Base-by-base conservation (phyloP, 2,329 filamentous ascomycete species). In the Epichloe hybrida region DNA sequence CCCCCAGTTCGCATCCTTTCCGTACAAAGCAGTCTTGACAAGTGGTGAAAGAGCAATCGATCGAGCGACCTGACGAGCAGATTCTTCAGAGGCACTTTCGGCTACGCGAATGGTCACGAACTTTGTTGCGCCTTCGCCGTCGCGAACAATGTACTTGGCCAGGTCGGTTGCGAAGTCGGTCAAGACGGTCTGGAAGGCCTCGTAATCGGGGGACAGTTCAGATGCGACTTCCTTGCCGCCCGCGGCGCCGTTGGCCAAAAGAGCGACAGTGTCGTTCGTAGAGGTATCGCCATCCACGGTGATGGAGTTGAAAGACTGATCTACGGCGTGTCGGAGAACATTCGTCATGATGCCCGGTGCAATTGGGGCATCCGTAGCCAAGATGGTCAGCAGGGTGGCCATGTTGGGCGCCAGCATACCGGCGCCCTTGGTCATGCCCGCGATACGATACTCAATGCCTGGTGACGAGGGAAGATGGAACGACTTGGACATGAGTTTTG, bases 361-460 rank as follows among this genome's bases (percentile, higher is more conserved):
- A 61, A 97, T 79, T 34, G 89, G 86, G 1, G 85, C 91, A 60
- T 98, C 93, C 13, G 93, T 98, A 61, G 88, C 89, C 61, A 97
- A 78, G 54, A 97, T 85, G 50, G 88, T 89, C 37, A 98, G 81
- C 36, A 97, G 79, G 1, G 93, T 98, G 34, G 89, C 93, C 90
- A 98, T 95, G 73, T 98, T 97, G 46, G 93, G 93, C 64, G 96
- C 90, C 66, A 98, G 95, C 93, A 98, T 98, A 62, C 93, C 93
- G 5, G 93, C 93, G 52, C 93, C 93, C 72, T 98, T 98, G 62
- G 91, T 95, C 81, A 95, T 94, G 59, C 93, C 93, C 12, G 88
- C 89, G 47, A 98, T 84, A 59, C 79, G 77, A 71, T 95, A 98
- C 65, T 84, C 82, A 47, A 80, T 73, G 17, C 75, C 75, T 0